phyloP scores from a whole-genome alignment of 176 grass and related monocot species.

The Triticum urartu region DNA sequence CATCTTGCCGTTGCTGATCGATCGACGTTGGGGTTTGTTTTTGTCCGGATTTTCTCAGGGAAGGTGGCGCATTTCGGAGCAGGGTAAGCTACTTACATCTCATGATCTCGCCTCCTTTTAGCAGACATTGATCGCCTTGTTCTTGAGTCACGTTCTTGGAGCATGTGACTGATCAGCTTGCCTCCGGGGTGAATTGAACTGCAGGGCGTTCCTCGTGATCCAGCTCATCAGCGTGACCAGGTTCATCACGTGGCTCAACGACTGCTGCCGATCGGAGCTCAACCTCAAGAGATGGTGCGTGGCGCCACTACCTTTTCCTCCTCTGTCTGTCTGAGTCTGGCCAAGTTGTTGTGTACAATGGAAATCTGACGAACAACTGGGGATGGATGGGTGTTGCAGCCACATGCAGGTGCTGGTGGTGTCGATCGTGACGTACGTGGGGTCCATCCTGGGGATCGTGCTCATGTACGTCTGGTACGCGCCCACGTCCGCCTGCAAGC shows the following conservation, averaged over 20 bases:
- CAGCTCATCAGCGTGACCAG: constrained; percentile 90
- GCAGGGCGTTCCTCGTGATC: constrained; percentile 83
- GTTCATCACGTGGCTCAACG: constrained; percentile 94
- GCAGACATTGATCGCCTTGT: background rate
- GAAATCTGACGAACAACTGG: background rate
- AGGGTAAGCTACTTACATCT: constrained; percentile 45
- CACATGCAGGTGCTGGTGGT: constrained; percentile 58
- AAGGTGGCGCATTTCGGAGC: constrained; percentile 90
- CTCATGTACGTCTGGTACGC: constrained; percentile 93
- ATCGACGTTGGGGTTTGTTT: background rate
- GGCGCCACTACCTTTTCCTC: background rate
- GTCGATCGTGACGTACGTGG: constrained; percentile 55
- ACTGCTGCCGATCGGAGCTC: constrained; percentile 69
- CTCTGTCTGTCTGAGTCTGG: background rate
- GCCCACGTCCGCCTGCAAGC: constrained; percentile 47
- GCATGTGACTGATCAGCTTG: constrained; percentile 18
- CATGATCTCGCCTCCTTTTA: background rate
- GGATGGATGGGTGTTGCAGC: constrained; percentile 46
- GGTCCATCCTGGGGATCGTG: constrained; percentile 65
- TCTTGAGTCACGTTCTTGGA: background rate
- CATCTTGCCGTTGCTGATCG: background rate
- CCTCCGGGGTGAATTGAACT: background rate
- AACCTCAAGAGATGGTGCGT: constrained; percentile 74
- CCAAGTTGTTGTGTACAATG: background rate
- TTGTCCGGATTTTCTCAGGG: constrained; percentile 39